Evolutionary conservation across 2,329 filamentous ascomycete genomes (phyloP), one percentile per base, ranked within the genome.

Genomic region (Fusarium sp.): DNA sequence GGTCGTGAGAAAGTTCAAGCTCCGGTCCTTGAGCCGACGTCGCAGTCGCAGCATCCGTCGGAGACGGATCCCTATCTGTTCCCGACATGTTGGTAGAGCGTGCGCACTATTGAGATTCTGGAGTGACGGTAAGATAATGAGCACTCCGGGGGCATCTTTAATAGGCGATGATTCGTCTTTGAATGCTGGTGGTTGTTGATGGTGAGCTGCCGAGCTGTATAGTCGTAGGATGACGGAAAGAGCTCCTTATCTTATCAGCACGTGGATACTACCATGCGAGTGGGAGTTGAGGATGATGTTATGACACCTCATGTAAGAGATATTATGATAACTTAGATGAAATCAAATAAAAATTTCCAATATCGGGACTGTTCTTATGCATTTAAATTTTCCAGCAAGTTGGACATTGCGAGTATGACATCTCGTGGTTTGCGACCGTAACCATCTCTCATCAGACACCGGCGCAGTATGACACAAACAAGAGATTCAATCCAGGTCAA

Each of bases 221-320:
- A 28, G 56, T 64, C 47, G 48, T 54, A 58, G 58, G 70, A 71
- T 73, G 71, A 73, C 62, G 70, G 68, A 67, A 56, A 40, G 56
- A 67, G 52, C 56, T 61, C 45, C 40, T 75, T 76, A 76, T 76
- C 75, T 76, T 75, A 76, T 76, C 75, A 67, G 57, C 75, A 76
- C 72, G 74, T 75, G 74, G 67, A 30, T 68, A 26, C 60, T 39
- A 6, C 6, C 17, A 37, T 62, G 24, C 40, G 47, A n/a, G 30
- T 52, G n/a, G 44, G 32, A 20, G 28, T 30, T 45, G 22, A 45
- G 44, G 17, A n/a, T 37, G 17, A 17, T 35, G 8, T 37, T 10
- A 37, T 14, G 14, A 15, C 10, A 26, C 26, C 26, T 26, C 9
- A 10, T 9, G 9, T 10, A 7, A 37, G 17, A 37, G 35, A 19